Evolutionary conservation across 805 yeast species (phyloP).

Genomic region (Wickerhamomyces silvicola): DNA sequence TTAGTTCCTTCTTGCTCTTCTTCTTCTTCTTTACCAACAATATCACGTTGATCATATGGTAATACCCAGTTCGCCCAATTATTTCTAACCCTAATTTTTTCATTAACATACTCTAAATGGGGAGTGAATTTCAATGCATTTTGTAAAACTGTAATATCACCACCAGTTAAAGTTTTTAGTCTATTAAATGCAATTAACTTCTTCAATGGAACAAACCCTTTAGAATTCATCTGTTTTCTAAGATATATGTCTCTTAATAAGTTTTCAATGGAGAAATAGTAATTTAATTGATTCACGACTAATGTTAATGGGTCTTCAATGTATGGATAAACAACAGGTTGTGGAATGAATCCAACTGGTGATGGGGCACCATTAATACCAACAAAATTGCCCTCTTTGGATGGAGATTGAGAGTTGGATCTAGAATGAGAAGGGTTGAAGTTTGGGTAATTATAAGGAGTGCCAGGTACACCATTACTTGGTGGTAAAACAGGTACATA

Average conservation of each 20-base stretch:
- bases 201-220: conserved; percentile 64
- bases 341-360: conserved; percentile 6
- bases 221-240: conserved; percentile 71
- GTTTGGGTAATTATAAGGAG: conserved; percentile 3
- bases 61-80: conserved; percentile 67
- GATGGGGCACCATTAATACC: conserved; percentile 5
- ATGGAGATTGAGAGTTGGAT: conserved; percentile 18
- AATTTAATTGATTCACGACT: conserved; percentile 63
- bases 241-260: conserved; percentile 76
- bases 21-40: conserved; percentile 38
- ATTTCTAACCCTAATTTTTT: conserved; percentile 51
- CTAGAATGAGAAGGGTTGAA: conserved; percentile 9
- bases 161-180: conserved; percentile 55
- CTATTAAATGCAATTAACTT: conserved; percentile 68
- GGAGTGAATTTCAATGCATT: conserved; percentile 12
- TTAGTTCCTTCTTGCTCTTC: conserved; percentile 10
- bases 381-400: conserved; percentile 6
- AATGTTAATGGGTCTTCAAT: conserved; percentile 14
- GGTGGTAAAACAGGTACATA: conserved; percentile 7
- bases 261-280: conserved; percentile 86
- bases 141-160: conserved; percentile 36
- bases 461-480: conserved; percentile 1
- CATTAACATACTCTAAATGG: conserved; percentile 25
- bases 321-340: conserved; percentile 7
- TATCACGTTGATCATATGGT: conserved; percentile 40